Evolutionary conservation across 495 filamentous ascomycete species (phyloP).

Genomic region (Aspergillus ellipticus): DNA sequence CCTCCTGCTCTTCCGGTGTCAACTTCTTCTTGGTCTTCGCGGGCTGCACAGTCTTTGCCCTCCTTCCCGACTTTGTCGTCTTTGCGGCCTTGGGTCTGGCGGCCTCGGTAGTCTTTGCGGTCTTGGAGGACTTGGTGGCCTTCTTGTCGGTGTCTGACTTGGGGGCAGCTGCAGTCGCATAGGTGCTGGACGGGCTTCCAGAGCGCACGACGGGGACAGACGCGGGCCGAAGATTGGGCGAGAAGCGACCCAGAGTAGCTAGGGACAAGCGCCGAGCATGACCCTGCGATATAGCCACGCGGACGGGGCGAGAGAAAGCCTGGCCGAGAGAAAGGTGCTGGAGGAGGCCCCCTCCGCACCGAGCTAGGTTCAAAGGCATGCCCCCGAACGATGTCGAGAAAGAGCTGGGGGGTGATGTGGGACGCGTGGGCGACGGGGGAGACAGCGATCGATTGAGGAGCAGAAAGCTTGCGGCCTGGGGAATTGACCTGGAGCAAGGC

Average conservation of each 20-base stretch:
- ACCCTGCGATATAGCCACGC: slow-evolving; percentile 25
- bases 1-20: too few relatives aligned
- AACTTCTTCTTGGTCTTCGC: too few relatives aligned
- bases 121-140: slow-evolving; percentile 1
- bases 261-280: slow-evolving; percentile 29
- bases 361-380: slow-evolving; percentile 34
- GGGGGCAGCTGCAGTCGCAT: slow-evolving; percentile 27
- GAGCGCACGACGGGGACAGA: slow-evolving; percentile 7
- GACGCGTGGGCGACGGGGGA: not conserved
- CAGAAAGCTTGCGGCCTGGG: not conserved
- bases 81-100: slow-evolving; percentile 9
- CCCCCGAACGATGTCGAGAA: not conserved
- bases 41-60: too few relatives aligned
- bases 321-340: slow-evolving; percentile 26
- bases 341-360: slow-evolving; percentile 26
- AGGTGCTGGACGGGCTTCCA: slow-evolving; percentile 16
- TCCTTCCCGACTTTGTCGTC: too few relatives aligned
- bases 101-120: slow-evolving; percentile 20
- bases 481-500: not conserved
- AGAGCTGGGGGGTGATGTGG: not conserved
- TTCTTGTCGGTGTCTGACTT: slow-evolving; percentile 17
- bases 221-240: slow-evolving; percentile 3
- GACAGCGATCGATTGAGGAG: slow-evolving; percentile 8
- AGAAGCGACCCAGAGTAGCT: slow-evolving; percentile 9
- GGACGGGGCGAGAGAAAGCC: slow-evolving; percentile 24